Evolutionary conservation across 805 yeast genomes (phyloP).

Genomic region (Sungouiella blattae): DNA sequence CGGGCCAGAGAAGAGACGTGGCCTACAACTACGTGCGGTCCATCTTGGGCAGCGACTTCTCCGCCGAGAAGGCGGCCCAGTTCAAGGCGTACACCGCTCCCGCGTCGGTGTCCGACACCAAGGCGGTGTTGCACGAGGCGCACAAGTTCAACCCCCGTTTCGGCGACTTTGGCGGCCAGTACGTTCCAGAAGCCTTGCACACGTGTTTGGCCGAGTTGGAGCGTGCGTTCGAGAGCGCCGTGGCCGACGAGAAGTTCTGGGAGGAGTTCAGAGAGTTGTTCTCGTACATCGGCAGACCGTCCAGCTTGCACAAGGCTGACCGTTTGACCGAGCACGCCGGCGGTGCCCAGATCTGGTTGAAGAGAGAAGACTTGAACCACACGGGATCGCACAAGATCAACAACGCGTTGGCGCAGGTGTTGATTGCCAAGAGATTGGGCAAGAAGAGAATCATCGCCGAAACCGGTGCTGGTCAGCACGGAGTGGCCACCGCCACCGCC

Average conservation of each 20-base stretch:
- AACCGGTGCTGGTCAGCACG: constrained; percentile 93
- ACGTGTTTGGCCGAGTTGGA: constrained; percentile 89
- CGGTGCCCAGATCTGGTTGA: constrained; percentile 92
- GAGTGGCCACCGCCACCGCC: constrained; percentile 91
- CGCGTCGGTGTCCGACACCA: constrained; percentile 25
- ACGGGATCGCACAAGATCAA: constrained; percentile 88
- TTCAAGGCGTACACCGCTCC: constrained; percentile 9
- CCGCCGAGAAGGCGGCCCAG: constrained; percentile 22
- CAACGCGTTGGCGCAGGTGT: constrained; percentile 78
- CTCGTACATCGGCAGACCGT: constrained; percentile 95
- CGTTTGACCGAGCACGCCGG: constrained; percentile 87
- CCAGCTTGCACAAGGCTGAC: constrained; percentile 86
- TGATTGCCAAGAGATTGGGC: constrained; percentile 75
- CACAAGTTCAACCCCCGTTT: constrained; percentile 75
- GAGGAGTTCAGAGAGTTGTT: constrained; percentile 80
- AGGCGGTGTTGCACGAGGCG: constrained; percentile 44
- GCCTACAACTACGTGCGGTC: constrained; percentile 67
- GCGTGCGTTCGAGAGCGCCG: constrained; percentile 79
- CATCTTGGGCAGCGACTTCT: constrained; percentile 58
- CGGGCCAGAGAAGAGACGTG: constrained; percentile 56
- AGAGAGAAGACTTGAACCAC: constrained; percentile 92
- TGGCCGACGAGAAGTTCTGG: constrained; percentile 91
- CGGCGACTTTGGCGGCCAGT: constrained; percentile 98
- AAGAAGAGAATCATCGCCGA: constrained; percentile 78
- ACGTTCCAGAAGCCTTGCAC: constrained; percentile 94